A percentile compares a stretch with the other conserved stretches of the same genome.
Conservation (phyloP, 2,329 filamentous ascomycete species). For the Cordyceps tenuipes region DNA sequence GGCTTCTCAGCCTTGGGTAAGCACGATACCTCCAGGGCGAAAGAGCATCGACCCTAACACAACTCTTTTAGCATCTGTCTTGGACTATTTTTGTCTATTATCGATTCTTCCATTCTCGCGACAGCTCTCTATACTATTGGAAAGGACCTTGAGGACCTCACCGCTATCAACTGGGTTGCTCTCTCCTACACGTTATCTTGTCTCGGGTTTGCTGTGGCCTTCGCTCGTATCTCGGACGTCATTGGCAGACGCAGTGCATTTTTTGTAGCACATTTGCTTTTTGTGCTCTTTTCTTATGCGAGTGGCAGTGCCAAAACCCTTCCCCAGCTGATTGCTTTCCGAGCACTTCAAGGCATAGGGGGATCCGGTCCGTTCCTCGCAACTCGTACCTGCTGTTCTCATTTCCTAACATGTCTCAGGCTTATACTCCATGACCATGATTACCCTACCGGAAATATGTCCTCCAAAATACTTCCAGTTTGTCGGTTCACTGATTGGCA, state of each 20-base stretch:
- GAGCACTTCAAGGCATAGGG: conserved; percentile 36
- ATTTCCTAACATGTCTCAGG: conserved; percentile 22
- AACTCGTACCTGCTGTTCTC: conserved; percentile 1
- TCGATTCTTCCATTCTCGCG: conserved; percentile 54
- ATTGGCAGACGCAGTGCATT: conserved; percentile 46
- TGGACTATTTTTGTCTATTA: conserved; percentile 48
- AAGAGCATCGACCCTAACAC: conserved; percentile 4
- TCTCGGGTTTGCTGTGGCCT: conserved; percentile 47
- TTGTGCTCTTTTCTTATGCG: conserved; percentile 47
- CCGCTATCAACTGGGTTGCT: conserved; percentile 44
- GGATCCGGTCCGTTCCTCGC: conserved; percentile 34
- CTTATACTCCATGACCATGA: conserved; percentile 48
- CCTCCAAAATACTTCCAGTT: conserved; percentile 31
- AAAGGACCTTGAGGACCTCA: conserved; percentile 37
- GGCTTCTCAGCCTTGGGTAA: conserved; percentile 12
- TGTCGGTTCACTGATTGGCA: conserved; percentile 40
- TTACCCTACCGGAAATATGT: conserved; percentile 43
- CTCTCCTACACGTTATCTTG: conserved; percentile 49
- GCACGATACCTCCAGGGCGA: neutral
- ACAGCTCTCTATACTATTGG: conserved; percentile 50
- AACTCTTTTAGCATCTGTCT: conserved; percentile 32
- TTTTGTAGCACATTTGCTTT: conserved; percentile 41
- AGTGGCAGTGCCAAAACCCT: conserved; percentile 40
- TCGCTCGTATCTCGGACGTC: conserved; percentile 46
- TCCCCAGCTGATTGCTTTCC: conserved; percentile 33